Evolutionary conservation across 805 yeast genomes (phyloP).

Genomic region (Wickerhamiella musiphila): DNA sequence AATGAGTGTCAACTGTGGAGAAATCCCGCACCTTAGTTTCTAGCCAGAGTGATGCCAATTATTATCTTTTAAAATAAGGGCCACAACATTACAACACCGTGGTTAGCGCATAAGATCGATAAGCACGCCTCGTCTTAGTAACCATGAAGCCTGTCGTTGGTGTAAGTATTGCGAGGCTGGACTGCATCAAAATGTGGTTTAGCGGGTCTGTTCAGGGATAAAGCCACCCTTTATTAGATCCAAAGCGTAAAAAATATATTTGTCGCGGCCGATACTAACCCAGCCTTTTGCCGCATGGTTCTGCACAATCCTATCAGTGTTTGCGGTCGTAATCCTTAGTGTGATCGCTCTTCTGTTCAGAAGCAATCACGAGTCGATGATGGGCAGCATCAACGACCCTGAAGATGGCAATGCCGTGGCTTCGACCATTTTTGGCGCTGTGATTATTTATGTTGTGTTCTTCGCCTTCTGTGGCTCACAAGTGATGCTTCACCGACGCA

Average conservation of each 20-base stretch:
- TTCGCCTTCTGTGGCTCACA: slow-evolving; percentile 86
- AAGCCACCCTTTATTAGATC: no score
- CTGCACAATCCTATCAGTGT: slow-evolving; percentile 83
- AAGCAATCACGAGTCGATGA: slow-evolving; percentile 71
- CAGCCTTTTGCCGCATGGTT: slow-evolving; percentile 58
- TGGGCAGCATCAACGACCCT: slow-evolving; percentile 84
- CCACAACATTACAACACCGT: no score
- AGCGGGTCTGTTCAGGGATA: no score
- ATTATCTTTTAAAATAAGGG: no score
- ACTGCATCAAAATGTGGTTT: not conserved
- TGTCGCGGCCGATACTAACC: slow-evolving; percentile 1
- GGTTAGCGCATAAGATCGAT: no score
- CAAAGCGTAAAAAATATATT: no score
- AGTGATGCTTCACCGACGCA: no score
- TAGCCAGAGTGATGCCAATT: no score
- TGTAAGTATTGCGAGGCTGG: slow-evolving; percentile 20
- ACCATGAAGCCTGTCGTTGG: slow-evolving; percentile 35
- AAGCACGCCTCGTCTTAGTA: no score
- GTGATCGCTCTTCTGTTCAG: slow-evolving; percentile 72
- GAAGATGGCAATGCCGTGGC: slow-evolving; percentile 90
- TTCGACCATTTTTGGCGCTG: slow-evolving; percentile 77
- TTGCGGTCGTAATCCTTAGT: slow-evolving; percentile 75
- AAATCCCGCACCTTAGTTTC: no score
- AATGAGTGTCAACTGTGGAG: no score
- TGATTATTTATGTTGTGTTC: slow-evolving; percentile 59